phyloP scores from a whole-genome alignment of 805 yeast species.

The Jamesozyma lodderae region DNA sequence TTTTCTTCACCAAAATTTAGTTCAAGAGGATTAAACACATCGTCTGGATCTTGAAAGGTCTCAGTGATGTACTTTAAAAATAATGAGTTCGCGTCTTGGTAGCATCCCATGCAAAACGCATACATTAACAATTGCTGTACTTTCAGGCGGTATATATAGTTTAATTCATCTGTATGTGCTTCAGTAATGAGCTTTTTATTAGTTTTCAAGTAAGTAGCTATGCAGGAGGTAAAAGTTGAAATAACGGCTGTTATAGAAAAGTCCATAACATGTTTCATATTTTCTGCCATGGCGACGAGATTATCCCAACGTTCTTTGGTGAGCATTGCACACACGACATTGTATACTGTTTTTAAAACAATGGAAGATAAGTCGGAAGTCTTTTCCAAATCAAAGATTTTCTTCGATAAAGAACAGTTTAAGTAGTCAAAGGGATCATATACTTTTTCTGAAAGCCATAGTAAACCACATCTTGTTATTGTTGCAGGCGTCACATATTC shows the following conservation, averaged over 20 bases:
- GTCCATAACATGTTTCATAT: conserved; percentile 6
- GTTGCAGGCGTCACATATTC: conserved; percentile 80
- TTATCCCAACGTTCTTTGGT: neutral
- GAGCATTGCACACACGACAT: neutral
- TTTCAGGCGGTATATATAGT: neutral
- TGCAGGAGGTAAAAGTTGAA: neutral
- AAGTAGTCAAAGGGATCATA: neutral
- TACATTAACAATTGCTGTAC: conserved; percentile 8
- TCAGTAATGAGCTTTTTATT: neutral
- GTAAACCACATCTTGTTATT: conserved; percentile 83
- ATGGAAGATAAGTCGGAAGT: neutral
- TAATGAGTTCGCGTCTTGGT: conserved; percentile 20
- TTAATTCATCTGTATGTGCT: neutral
- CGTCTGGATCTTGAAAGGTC: neutral
- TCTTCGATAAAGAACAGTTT: neutral
- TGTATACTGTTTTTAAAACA: neutral
- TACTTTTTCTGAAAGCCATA: conserved; percentile 45
- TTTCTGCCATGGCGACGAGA: neutral
- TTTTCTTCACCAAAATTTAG: conserved; percentile 35
- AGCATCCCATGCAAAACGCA: conserved; percentile 35
- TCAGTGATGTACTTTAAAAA: conserved; percentile 15
- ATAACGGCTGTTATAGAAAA: conserved; percentile 1
- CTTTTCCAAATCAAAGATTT: neutral
- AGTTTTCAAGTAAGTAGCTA: neutral
- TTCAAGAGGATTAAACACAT: neutral